Evolutionary conservation across 1,139 yeast species (phyloP), one percentile per base, ranked within the genome.

Genomic region (Yamadazyma atmosphaerica): DNA sequence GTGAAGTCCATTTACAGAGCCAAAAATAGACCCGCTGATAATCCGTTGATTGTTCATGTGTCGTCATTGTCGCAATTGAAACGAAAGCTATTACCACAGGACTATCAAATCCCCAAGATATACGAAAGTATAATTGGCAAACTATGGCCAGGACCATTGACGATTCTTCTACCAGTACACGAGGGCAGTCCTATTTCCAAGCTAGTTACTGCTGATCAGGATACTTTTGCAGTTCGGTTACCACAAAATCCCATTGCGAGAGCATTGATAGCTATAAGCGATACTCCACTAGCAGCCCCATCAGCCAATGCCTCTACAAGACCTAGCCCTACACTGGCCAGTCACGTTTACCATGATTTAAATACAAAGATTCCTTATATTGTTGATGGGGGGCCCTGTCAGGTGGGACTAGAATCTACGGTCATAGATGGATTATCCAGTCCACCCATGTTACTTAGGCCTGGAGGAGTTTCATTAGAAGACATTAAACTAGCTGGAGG

Each of bases 121-220:
- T 92, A 92, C 54, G 62, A 66, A 19, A 74, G 78, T 0, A 65
- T 92, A 33, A 67, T 90, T 5, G 70, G 71, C 1, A 70, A 72
- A 45, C 85, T 86, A 52, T 92, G 98, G 98, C 98, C 98, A 0
- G 98, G 98, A 0, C 98, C 98, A 0, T 66, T 92, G 41, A 89
- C 97, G 0, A 86, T 92, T 31, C 62, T 92, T 38, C 65, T 92
- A 24, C 97, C 97, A 0, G 74, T 83, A 5, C 72, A 68, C 26
- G 46, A 58, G 4, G 58, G 56, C 1, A 68, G 79, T 3, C 78
- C 81, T 0, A 68, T 92, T 2, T 88, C 96, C 1, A 67, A 70
- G 19, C 65, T 79, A 13, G 94, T 94, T 15, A 90, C 98, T 0
- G 95, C 92, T 0, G 83, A 81, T 9, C 97, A 90, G 58, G 70